Conservation (phyloP, 2,329 filamentous ascomycete species). For the Colletotrichum gigasporum region DNA sequence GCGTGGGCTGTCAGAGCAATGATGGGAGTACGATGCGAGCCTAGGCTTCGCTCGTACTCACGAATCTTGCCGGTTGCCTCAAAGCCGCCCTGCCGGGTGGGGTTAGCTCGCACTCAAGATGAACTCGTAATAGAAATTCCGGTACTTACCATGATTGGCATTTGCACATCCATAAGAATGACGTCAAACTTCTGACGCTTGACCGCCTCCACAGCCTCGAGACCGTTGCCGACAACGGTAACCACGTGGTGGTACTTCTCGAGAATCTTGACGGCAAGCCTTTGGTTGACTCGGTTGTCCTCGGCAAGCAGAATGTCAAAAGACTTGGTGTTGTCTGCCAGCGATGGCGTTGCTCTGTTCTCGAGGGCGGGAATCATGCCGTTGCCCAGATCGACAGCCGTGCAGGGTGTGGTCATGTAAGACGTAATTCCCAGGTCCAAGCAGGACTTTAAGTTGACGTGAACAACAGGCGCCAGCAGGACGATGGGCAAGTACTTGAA, state of each 20-base stretch:
- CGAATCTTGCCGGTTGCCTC: conserved; percentile 97
- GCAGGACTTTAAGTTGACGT: conserved; percentile 92
- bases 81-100: conserved; percentile 77
- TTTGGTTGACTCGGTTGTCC: conserved; percentile 97
- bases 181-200: conserved; percentile 94
- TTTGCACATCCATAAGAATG: conserved; percentile 98
- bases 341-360: conserved; percentile 88
- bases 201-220: conserved; percentile 92
- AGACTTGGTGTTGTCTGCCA: conserved; percentile 93
- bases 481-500: conserved; percentile 99
- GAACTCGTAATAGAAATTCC: conserved; percentile 19
- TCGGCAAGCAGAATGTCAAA: conserved; percentile 96
- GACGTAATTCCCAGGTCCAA: conserved; percentile 97
- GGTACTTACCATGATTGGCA: conserved; percentile 91
- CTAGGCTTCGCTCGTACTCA: conserved; percentile 87
- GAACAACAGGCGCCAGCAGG: conserved; percentile 86
- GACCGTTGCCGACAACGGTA: conserved; percentile 92
- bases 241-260: conserved; percentile 96
- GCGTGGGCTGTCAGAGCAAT: conserved; percentile 97
- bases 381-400: conserved; percentile 93
- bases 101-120: conserved; percentile 25
- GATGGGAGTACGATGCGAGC: conserved; percentile 87
- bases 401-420: conserved; percentile 97
- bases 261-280: conserved; percentile 93
- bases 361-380: conserved; percentile 96